Evolutionary conservation across 83 land plant genomes (phyloP).

Genomic region (Picea engelmannii): DNA sequence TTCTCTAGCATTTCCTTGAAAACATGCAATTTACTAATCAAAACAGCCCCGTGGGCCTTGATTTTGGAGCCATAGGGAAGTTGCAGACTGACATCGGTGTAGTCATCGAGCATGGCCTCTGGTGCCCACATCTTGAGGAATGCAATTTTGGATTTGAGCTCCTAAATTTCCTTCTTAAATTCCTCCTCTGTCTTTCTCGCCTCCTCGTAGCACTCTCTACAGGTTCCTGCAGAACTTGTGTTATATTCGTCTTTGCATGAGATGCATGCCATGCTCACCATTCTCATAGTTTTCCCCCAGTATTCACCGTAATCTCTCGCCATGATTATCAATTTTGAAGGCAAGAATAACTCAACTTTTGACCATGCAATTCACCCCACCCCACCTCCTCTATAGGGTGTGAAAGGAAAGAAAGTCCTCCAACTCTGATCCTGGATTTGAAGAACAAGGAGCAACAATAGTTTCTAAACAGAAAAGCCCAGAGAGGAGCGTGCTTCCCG

Average conservation of each 20-base stretch:
- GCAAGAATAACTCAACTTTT: no score
- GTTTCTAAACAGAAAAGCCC: no score
- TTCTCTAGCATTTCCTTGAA: no score
- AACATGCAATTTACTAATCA: no score
- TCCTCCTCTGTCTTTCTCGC: constrained; percentile 87
- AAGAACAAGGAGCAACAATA: no score
- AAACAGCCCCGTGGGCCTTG: constrained; percentile 16
- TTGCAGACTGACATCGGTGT: constrained; percentile 11
- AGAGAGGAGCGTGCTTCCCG: no score
- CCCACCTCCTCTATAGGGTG: no score
- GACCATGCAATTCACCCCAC: no score
- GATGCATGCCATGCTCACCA: constrained; percentile 37
- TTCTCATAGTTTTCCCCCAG: no score
- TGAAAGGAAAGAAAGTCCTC: no score
- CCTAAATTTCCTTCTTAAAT: constrained; percentile 83
- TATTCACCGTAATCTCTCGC: not conserved
- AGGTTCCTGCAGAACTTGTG: constrained; percentile 60
- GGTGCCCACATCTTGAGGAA: constrained; percentile 53
- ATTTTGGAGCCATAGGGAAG: constrained; percentile 14
- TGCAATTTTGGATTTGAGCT: constrained; percentile 61
- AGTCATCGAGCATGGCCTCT: constrained; percentile 16
- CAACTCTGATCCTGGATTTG: no score
- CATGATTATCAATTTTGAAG: not conserved
- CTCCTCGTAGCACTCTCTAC: constrained; percentile 87
- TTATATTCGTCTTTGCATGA: constrained; percentile 73